Conservation (phyloP, 371 early-diverging fungal species). For the Lichtheimia ornata region DNA sequence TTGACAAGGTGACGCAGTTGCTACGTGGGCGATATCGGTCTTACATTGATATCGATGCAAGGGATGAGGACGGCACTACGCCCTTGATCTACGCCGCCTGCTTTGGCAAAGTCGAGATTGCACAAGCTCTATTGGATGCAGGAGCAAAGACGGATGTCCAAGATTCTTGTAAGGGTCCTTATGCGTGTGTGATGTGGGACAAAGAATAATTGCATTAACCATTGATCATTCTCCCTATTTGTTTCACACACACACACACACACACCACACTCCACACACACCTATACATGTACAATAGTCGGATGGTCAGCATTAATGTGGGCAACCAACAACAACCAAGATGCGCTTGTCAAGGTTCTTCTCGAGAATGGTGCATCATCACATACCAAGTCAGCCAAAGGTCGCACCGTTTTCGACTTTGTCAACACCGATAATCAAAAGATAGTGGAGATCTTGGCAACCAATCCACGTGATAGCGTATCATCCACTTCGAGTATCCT, state of each 20-base stretch:
- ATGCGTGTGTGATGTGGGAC: background rate
- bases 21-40: conserved; percentile 48
- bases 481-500: conserved; percentile 51
- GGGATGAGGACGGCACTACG: conserved; percentile 84
- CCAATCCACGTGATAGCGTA: conserved; percentile 60
- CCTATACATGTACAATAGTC: conserved; percentile 41
- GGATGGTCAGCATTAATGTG: conserved; percentile 97
- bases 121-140: conserved; percentile 65
- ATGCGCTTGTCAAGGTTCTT: conserved; percentile 71
- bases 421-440: conserved; percentile 60
- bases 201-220: conserved; percentile 9
- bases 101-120: conserved; percentile 81
- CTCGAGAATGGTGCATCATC: conserved; percentile 80
- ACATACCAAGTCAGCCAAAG: conserved; percentile 70
- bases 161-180: conserved; percentile 56
- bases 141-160: conserved; percentile 80
- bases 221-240: conserved; percentile 16
- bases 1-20: conserved; percentile 81
- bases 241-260: background rate
- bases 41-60: conserved; percentile 74
- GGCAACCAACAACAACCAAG: conserved; percentile 90
- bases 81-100: conserved; percentile 89
- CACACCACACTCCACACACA: conserved; percentile 13
- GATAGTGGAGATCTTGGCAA: conserved; percentile 58
- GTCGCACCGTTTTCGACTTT: conserved; percentile 82